Evolutionary conservation across 139 green algal species (phyloP).

Genomic region (Coccomyxa sp.): DNA sequence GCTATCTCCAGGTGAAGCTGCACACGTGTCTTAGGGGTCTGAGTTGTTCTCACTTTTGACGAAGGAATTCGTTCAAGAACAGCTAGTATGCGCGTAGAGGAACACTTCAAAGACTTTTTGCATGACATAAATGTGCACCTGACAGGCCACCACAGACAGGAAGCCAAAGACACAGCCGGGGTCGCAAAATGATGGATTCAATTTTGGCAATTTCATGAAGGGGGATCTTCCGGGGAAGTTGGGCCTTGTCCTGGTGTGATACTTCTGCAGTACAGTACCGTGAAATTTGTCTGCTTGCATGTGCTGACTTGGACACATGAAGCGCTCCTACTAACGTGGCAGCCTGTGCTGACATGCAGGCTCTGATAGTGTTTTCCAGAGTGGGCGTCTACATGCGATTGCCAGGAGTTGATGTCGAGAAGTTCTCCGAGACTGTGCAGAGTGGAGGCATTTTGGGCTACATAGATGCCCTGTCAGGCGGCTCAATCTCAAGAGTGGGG

Average conservation of each 20-base stretch:
- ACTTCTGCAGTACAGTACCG: too few relatives aligned
- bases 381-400: conserved; percentile 94
- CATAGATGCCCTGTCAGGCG: conserved; percentile 87
- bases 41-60: too few relatives aligned
- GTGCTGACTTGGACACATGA: too few relatives aligned
- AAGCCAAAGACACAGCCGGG: not conserved
- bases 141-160: not conserved
- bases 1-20: too few relatives aligned
- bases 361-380: conserved; percentile 79
- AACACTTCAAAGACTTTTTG: too few relatives aligned
- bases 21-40: too few relatives aligned
- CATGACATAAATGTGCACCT: not conserved
- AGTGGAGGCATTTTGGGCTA: conserved; percentile 82
- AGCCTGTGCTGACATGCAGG: conserved; percentile 11
- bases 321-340: not conserved
- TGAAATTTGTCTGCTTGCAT: too few relatives aligned
- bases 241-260: conserved; percentile 51
- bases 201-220: conserved; percentile 35
- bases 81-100: too few relatives aligned
- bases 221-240: conserved; percentile 78
- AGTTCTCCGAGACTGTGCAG: conserved; percentile 68
- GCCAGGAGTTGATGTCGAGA: conserved; percentile 83
- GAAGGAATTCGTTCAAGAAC: too few relatives aligned
- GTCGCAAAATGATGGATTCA: not conserved
- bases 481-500: conserved; percentile 74